Evolutionary conservation across 768 basidiomycete genomes (phyloP).

Genomic region (Tephrocybe sp.): DNA sequence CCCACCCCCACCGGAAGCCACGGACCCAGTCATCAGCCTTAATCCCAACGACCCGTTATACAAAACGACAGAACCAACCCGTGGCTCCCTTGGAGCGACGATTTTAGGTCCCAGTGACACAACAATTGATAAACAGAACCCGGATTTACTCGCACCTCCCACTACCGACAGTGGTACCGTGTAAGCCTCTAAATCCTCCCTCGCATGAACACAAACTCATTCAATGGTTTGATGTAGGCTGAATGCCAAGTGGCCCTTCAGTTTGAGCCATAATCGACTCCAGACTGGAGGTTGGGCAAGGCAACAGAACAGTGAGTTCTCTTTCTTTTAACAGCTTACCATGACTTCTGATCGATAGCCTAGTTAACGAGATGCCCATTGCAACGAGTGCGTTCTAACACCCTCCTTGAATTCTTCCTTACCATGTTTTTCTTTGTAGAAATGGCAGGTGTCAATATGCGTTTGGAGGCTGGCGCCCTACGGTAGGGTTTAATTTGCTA

Average conservation of each 20-base stretch:
- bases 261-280: constrained; percentile 52
- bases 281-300: constrained; percentile 60
- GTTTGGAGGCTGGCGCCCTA: constrained; percentile 46
- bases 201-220: background rate
- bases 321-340: background rate
- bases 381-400: constrained; percentile 33
- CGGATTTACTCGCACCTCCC: constrained; percentile 42
- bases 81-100: constrained; percentile 36
- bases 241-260: constrained; percentile 59
- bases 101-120: constrained; percentile 41
- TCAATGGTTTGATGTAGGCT: constrained; percentile 20
- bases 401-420: background rate
- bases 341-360: background rate
- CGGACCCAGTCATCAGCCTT: constrained; percentile 36
- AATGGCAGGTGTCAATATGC: constrained; percentile 53
- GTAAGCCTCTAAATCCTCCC: constrained; percentile 22
- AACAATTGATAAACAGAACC: constrained; percentile 39
- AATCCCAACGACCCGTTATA: constrained; percentile 45
- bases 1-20: constrained; percentile 31
- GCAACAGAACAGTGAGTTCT: constrained; percentile 43
- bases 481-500: no score
- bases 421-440: constrained; percentile 12
- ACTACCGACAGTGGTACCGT: constrained; percentile 41
- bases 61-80: constrained; percentile 27
- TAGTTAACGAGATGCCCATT: constrained; percentile 47